Conservation (phyloP, 2,329 filamentous ascomycete species). For the Fusarium equiseti region DNA sequence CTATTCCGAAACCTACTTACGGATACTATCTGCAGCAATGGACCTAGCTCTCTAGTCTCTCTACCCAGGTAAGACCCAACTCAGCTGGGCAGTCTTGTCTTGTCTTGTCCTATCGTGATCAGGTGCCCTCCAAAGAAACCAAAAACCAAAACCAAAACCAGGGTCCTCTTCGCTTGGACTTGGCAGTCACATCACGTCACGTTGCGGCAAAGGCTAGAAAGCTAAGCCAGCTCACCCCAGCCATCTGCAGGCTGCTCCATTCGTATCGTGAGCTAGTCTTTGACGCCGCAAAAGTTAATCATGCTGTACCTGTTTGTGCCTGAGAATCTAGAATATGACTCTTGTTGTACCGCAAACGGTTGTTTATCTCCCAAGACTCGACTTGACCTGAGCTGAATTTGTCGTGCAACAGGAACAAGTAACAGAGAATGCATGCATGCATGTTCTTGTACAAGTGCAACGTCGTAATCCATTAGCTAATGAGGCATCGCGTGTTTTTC, state of each 20-base stretch:
- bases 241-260: conserved; percentile 9
- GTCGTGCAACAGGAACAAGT: conserved; percentile 9
- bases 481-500: conserved; percentile 24
- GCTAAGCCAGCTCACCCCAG: conserved; percentile 3
- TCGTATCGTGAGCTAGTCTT: conserved; percentile 16
- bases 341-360: neutral
- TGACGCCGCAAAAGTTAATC: conserved; percentile 21
- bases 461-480: conserved; percentile 11
- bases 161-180: conserved; percentile 15
- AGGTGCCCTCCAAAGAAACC: conserved; percentile 28
- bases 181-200: conserved; percentile 36
- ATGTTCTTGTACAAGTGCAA: conserved; percentile 15
- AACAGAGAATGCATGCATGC: neutral
- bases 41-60: neutral
- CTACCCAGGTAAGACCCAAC: neutral
- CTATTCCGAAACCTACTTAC: neutral
- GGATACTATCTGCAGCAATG: neutral
- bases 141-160: conserved; percentile 16
- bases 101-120: conserved; percentile 25
- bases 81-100: conserved; percentile 32
- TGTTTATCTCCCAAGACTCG: neutral
- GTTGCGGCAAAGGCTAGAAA: conserved; percentile 5
- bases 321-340: neutral
- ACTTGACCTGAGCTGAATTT: neutral
- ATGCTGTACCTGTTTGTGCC: conserved; percentile 3